Evolutionary conservation across 2,329 filamentous ascomycete genomes (phyloP).

Genomic region (Aspergillus cejpii): DNA sequence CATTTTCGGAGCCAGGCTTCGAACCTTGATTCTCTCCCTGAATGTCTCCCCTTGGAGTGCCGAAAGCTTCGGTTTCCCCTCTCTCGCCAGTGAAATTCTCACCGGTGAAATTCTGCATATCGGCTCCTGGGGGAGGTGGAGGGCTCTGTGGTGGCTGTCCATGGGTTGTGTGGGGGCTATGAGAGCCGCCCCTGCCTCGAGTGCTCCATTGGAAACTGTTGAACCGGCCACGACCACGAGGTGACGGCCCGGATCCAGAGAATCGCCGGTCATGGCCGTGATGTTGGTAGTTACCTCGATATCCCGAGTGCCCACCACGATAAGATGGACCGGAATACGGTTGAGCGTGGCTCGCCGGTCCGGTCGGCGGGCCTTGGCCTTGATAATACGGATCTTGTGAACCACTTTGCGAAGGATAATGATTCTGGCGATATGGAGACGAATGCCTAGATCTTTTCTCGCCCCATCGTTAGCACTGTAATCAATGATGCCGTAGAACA

Average conservation of each 20-base stretch:
- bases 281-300: conserved; percentile 55
- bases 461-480: not conserved
- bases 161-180: conserved; percentile 37
- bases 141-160: conserved; percentile 30
- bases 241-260: conserved; percentile 43
- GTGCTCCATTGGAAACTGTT: conserved; percentile 66
- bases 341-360: conserved; percentile 53
- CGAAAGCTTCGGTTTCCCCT: conserved; percentile 56
- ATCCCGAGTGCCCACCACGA: conserved; percentile 50
- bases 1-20: conserved; percentile 39
- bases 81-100: conserved; percentile 37
- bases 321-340: conserved; percentile 45
- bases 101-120: conserved; percentile 29
- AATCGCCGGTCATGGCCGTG: conserved; percentile 41
- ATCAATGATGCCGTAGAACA: not conserved
- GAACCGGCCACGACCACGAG: conserved; percentile 53
- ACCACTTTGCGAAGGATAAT: conserved; percentile 46
- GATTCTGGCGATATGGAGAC: conserved; percentile 53
- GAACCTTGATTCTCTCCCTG: conserved; percentile 57
- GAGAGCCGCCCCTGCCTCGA: conserved; percentile 46
- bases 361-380: conserved; percentile 45
- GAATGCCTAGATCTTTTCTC: conserved; percentile 51
- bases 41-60: conserved; percentile 55
- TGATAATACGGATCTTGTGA: conserved; percentile 53
- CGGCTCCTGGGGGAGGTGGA: conserved; percentile 25